Percentiles rank a stretch among this genome's conserved stretches.
Evolutionary conservation across 2,329 filamentous ascomycete genomes (phyloP).

Genomic region (Basipetospora chlamydospora): DNA sequence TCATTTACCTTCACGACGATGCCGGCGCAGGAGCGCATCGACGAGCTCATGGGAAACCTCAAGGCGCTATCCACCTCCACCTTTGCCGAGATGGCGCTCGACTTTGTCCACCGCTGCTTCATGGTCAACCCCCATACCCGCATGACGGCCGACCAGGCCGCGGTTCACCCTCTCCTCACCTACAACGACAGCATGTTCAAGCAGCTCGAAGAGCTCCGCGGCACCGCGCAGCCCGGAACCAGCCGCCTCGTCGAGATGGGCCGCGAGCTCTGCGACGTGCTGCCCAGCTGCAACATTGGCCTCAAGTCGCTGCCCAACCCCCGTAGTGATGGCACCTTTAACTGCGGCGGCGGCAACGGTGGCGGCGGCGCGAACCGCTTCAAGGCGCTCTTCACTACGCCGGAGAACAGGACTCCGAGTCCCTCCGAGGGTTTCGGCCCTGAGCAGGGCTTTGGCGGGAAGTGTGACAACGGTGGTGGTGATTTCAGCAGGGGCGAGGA

Average conservation of each 20-base stretch:
- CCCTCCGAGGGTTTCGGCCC: no score
- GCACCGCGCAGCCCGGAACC: not conserved
- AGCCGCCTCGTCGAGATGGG: conserved; percentile 2
- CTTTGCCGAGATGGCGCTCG: not conserved
- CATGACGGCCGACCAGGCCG: conserved; percentile 3
- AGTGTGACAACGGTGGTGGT: no score
- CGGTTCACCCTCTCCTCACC: conserved; percentile 1
- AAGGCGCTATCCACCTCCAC: not conserved
- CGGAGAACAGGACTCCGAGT: no score
- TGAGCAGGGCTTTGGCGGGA: no score
- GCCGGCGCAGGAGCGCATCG: not conserved
- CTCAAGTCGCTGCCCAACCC: conserved; percentile 1
- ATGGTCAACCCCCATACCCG: conserved; percentile 1
- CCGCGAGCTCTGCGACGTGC: conserved; percentile 2
- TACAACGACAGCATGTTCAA: conserved; percentile 4
- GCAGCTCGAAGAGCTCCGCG: conserved; percentile 1
- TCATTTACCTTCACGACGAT: not conserved
- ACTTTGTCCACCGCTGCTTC: conserved; percentile 3
- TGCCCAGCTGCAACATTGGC: not conserved
- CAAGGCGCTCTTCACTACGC: no score
- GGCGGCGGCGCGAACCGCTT: not conserved
- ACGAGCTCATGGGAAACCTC: not conserved
- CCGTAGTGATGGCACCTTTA: not conserved
- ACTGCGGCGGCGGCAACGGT: no score
- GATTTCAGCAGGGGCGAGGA: no score